Percentiles rank a stretch among this genome's conserved stretches.
Evolutionary conservation across 345 rosid species (phyloP).

Genomic region (Bruguiera parviflora): DNA sequence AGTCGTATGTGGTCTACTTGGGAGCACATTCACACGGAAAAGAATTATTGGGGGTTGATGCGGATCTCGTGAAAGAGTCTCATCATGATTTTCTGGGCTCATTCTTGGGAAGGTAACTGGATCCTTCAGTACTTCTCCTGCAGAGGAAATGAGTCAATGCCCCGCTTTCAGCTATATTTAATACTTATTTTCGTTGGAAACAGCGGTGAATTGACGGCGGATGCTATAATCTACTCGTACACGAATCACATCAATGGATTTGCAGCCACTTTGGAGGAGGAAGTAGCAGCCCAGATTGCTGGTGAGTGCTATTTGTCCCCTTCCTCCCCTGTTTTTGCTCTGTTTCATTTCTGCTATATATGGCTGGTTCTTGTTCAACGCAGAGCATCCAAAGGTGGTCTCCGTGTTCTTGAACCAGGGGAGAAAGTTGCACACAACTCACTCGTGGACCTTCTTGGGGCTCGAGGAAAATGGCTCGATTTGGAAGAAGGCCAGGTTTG

Average conservation of each 20-base stretch:
- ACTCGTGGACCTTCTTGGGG: conserved; percentile 63
- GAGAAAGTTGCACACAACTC: conserved; percentile 52
- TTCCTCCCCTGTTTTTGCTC: neutral
- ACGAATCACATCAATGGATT: conserved; percentile 35
- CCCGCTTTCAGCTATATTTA: neutral
- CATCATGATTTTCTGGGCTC: conserved; percentile 34
- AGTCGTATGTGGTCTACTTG: neutral
- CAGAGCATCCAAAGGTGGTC: conserved; percentile 57
- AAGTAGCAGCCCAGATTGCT: conserved; percentile 26
- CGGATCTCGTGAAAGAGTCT: conserved; percentile 9
- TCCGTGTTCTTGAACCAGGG: conserved; percentile 57
- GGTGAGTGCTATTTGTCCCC: conserved; percentile 15
- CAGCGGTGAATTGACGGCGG: conserved; percentile 21
- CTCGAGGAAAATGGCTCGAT: conserved; percentile 23
- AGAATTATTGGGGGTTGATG: neutral
- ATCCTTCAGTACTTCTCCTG: neutral
- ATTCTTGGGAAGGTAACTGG: conserved; percentile 34
- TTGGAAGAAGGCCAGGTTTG: conserved; percentile 37
- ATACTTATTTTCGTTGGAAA: neutral
- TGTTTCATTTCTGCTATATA: neutral
- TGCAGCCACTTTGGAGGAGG: conserved; percentile 32
- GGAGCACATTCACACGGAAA: conserved; percentile 8
- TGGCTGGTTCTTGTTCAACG: neutral
- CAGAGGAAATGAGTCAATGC: neutral
- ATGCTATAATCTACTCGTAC: conserved; percentile 31